Conservation (phyloP, 805 yeast species). For the Ogataea ganodermae region DNA sequence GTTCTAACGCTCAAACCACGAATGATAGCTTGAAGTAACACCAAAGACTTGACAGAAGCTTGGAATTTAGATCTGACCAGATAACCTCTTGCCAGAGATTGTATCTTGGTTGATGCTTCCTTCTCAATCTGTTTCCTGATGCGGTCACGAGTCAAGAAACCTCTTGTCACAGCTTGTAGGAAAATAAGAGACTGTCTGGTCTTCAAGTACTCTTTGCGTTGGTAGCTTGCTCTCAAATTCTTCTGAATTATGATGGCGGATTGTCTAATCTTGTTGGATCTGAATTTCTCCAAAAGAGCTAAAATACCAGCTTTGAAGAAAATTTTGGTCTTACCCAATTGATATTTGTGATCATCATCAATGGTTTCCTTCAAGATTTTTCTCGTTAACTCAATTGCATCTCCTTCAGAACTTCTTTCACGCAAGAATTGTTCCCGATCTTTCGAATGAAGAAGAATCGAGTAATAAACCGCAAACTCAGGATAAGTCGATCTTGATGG, state of each 20-base stretch:
- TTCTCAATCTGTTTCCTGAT: constrained; percentile 56
- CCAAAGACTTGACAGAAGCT: constrained; percentile 40
- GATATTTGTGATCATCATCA: constrained; percentile 69
- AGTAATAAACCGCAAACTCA: constrained; percentile 89
- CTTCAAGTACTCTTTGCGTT: constrained; percentile 60
- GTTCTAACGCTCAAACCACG: constrained; percentile 59
- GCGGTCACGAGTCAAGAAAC: constrained; percentile 56
- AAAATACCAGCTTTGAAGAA: constrained; percentile 97
- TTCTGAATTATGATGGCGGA: constrained; percentile 88
- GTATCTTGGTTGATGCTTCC: constrained; percentile 69
- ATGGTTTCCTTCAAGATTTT: constrained; percentile 66
- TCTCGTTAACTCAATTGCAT: constrained; percentile 65
- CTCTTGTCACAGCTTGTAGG: constrained; percentile 67
- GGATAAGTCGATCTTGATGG: constrained; percentile 95
- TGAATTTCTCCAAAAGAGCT: constrained; percentile 83
- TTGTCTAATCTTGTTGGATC: constrained; percentile 72
- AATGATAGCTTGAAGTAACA: constrained; percentile 47
- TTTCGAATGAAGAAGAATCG: constrained; percentile 72
- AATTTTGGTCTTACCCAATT: constrained; percentile 89
- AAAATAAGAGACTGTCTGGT: constrained; percentile 53
- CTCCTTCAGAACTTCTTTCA: constrained; percentile 51
- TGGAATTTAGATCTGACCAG: constrained; percentile 45
- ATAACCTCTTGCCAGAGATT: constrained; percentile 62
- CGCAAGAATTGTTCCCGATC: constrained; percentile 65
- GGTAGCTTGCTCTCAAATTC: constrained; percentile 64